Evolutionary conservation across 345 rosid genomes (phyloP), one percentile per base, ranked within the genome.

Genomic region (Clarkia xantiana): DNA sequence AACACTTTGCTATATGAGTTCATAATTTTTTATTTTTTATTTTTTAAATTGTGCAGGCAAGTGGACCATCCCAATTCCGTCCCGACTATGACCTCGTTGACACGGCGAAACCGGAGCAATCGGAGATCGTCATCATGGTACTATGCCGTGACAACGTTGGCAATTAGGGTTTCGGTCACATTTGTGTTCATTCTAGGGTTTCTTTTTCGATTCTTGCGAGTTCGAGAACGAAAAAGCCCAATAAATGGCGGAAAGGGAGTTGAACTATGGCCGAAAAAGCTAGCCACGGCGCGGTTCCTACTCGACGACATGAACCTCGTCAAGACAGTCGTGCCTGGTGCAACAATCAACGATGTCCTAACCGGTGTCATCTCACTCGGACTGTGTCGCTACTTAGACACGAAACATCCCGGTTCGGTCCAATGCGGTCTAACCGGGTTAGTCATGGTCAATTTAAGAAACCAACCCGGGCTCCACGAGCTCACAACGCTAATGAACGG

Each of bases 241-340:
- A 44, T 78, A 4, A 52, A 61, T 18, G 75, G 89, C 5, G 82
- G 84, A 9, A 69, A 56, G 0, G 84, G 79, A 43, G 73, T 71
- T 72, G 84, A 81, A 72, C 69, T 67, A 6, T 77, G 79, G 84
- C 79, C 81, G 17, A 67, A 79, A 55, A 73, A 69, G 60, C 29
- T 69, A 42, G 77, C 65, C 12, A 75, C 79, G 2, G 84, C 88
- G 3, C 63, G 18, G 56, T 77, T 81, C 44, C 16, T 10, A 56
- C 51, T 81, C 11, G 74, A 73, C 1, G 82, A 78, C 47, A 78
- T 81, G 78, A 75, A 73, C 40, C 6, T 15, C n/a, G 84, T 77
- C 6, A 77, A 75, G 67, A 62, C n/a, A 0, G 67, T 75, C 23
- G 13, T 46, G 23, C 49, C 49, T 7, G 12, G 8, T 46, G 22